Base-by-base conservation (phyloP, 768 basidiomycete species). In the Lactifluus piperatus region DNA sequence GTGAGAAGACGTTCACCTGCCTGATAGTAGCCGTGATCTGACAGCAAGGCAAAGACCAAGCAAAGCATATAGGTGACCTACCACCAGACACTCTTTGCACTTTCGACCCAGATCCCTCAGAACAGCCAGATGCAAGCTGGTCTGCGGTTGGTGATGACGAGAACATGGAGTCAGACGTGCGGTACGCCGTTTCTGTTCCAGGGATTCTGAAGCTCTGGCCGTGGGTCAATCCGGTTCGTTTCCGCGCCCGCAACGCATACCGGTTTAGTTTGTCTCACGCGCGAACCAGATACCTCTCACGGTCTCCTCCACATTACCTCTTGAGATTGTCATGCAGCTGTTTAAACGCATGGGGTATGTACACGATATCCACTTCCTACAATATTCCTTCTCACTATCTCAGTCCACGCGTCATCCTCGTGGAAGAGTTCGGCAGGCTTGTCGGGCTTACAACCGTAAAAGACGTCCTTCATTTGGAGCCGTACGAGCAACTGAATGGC, bases 261-360 rank as follows among this genome's bases (percentile, higher is more conserved):
- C 36, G 24, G 22, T 44, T 44, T 44, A 9, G 11, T 8, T 54
- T 3, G 41, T 52, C 51, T 53, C 54, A 56, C 56, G 47, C 27
- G 29, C 37, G 51, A 49, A 37, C 46, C 69, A 99, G 97, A 95
- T 93, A 0, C 94, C 95, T 0, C 80, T 99, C 67, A 93, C 91
- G 0, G 94, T 97, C 11, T 87, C 93, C 6, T 87, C 93, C 1
- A 90, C 91, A 63, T 79, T 97, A 41, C 93, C 94, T 0, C 76
- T 99, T 44, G 97, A 99, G 71, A 93, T 97, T 55, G 92, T 94
- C 8, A 92, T 97, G 88, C 93, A 99, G 68, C 74, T 99, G 27
- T 99, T 98, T 78, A 91, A 95, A 69, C 81, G 92, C 47, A 91
- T 99, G 88, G 97, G 97, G 97, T 97, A 68, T 65, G 91, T 78